phyloP scores from a whole-genome alignment of 208 protist species.

The Leishmania major region DNA sequence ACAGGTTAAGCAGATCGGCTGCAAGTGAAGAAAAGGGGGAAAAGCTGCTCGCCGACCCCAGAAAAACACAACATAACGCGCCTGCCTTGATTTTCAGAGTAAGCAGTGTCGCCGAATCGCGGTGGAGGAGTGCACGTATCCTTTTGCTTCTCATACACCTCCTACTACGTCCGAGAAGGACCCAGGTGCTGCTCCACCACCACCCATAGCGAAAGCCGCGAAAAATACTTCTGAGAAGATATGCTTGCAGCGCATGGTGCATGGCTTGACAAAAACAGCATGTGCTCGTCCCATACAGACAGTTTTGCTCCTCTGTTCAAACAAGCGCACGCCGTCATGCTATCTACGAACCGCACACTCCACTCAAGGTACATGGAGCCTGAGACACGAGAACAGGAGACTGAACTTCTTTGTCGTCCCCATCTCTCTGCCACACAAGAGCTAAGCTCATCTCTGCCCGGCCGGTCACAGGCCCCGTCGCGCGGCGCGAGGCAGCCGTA shows the following conservation, averaged over 20 bases:
- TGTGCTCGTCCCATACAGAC: background rate
- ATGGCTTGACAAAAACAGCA: background rate
- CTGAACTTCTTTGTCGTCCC: background rate
- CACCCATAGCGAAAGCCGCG: background rate
- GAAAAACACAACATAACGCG: background rate
- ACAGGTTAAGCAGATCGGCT: background rate
- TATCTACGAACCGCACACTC: background rate
- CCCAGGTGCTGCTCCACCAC: background rate
- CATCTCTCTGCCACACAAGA: background rate
- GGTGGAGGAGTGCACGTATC: background rate
- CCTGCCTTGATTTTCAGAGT: background rate
- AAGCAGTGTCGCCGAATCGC: background rate
- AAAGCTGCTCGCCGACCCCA: background rate
- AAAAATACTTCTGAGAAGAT: background rate
- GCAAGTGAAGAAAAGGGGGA: constrained; percentile 6
- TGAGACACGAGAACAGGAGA: background rate
- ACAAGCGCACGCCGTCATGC: background rate
- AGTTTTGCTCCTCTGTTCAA: background rate
- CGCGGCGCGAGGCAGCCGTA: background rate
- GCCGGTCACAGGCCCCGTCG: background rate
- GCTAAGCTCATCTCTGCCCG: background rate
- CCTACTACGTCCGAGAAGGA: background rate
- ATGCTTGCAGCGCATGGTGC: background rate
- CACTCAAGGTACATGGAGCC: background rate
- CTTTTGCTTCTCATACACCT: background rate